phyloP scores from a whole-genome alignment of 176 grass and related monocot species.

The Aegilops bicornis region DNA sequence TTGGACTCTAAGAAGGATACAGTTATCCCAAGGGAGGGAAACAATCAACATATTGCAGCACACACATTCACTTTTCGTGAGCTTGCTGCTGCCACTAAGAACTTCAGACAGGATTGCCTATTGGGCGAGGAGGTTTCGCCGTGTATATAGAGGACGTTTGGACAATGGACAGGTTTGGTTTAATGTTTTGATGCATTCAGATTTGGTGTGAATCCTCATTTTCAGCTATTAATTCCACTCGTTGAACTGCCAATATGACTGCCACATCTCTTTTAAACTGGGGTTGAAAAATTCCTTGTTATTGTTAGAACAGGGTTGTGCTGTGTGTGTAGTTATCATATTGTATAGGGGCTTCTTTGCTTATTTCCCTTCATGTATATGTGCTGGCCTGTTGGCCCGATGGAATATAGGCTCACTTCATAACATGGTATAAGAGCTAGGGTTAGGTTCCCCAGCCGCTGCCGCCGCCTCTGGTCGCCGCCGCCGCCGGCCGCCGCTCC shows the following conservation, averaged over 20 bases:
- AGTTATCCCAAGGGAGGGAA: slow-evolving; percentile 58
- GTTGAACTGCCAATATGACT: slow-evolving; percentile 4
- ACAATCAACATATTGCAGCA: slow-evolving; percentile 71
- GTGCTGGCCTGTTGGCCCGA: too few relatives aligned
- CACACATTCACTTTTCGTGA: slow-evolving; percentile 90
- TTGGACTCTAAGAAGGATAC: slow-evolving; percentile 72
- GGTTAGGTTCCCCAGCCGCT: too few relatives aligned
- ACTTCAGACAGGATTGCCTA: slow-evolving; percentile 80
- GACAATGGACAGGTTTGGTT: slow-evolving; percentile 84
- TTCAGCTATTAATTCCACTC: neutral
- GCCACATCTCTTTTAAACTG: neutral
- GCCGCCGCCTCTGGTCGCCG: too few relatives aligned
- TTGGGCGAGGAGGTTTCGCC: slow-evolving; percentile 90
- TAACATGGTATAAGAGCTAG: too few relatives aligned
- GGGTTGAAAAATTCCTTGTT: neutral
- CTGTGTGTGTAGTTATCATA: too few relatives aligned
- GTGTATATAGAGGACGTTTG: slow-evolving; percentile 81
- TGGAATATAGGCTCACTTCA: too few relatives aligned
- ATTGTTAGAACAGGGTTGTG: too few relatives aligned
- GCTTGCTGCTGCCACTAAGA: slow-evolving; percentile 78
- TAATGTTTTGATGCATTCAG: slow-evolving; percentile 9
- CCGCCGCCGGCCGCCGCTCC: too few relatives aligned
- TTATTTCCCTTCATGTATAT: too few relatives aligned
- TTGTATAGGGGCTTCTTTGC: too few relatives aligned
- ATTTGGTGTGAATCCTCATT: neutral